Evolutionary conservation across 768 basidiomycete genomes (phyloP).

Genomic region (Dacryopinax primogenitus): DNA sequence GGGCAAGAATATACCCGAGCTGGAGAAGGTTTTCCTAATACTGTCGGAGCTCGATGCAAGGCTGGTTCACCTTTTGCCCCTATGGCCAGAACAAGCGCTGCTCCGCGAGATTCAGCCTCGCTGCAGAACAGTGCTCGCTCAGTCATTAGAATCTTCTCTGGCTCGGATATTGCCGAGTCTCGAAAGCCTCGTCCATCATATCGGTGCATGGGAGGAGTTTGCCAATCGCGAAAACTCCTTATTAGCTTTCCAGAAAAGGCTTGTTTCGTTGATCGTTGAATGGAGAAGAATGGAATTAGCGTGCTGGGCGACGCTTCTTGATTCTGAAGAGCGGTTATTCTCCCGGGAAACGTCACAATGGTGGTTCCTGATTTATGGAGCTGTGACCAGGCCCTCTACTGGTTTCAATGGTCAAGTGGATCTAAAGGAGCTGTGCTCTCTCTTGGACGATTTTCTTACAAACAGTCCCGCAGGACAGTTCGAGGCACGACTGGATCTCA

Average conservation of each 20-base stretch:
- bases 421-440: conserved; percentile 52
- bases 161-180: conserved; percentile 70
- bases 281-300: conserved; percentile 86
- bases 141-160: conserved; percentile 56
- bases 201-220: conserved; percentile 92
- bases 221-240: conserved; percentile 85
- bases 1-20: conserved; percentile 62
- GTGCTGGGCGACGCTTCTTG: conserved; percentile 72
- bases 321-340: conserved; percentile 37
- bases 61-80: conserved; percentile 44
- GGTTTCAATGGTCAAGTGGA: conserved; percentile 36
- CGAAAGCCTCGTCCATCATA: conserved; percentile 74
- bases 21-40: conserved; percentile 44
- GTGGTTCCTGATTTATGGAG: conserved; percentile 80
- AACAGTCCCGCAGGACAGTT: conserved; percentile 78
- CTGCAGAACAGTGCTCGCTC: conserved; percentile 49
- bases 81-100: conserved; percentile 98
- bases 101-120: conserved; percentile 68
- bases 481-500: conserved; percentile 47
- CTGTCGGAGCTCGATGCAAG: conserved; percentile 41
- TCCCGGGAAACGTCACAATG: conserved; percentile 45
- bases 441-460: conserved; percentile 68
- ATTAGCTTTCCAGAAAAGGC: conserved; percentile 45
- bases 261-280: conserved; percentile 63
- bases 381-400: conserved; percentile 27